Evolutionary conservation across 2,329 filamentous ascomycete species (phyloP).

Genomic region (Nemania sp.): DNA sequence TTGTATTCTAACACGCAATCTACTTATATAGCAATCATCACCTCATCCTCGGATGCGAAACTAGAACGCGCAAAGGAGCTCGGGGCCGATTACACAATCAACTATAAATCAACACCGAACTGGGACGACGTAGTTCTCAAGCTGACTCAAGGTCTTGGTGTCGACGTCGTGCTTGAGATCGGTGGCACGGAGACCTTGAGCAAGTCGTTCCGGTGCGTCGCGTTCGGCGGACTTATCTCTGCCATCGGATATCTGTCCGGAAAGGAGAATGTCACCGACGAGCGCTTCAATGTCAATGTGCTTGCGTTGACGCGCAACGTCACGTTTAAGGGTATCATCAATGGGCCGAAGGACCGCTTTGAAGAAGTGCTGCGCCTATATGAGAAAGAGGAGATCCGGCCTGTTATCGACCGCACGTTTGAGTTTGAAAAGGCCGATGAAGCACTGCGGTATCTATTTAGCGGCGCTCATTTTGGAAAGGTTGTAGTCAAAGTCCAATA

Average conservation of each 20-base stretch:
- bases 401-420: constrained; percentile 54
- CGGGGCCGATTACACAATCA: constrained; percentile 56
- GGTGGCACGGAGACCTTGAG: constrained; percentile 56
- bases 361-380: constrained; percentile 58
- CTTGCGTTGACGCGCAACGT: constrained; percentile 43
- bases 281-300: constrained; percentile 58
- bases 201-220: constrained; percentile 56
- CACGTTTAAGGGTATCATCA: constrained; percentile 54
- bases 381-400: constrained; percentile 47
- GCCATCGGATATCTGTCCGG: constrained; percentile 47
- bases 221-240: constrained; percentile 58
- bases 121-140: constrained; percentile 55
- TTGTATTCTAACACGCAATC: neutral
- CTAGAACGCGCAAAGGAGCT: constrained; percentile 50
- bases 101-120: constrained; percentile 55
- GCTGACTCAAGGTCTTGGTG: constrained; percentile 50
- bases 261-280: constrained; percentile 50
- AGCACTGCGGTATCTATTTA: constrained; percentile 56
- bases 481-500: constrained; percentile 50
- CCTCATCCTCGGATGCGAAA: constrained; percentile 52
- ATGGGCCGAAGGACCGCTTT: constrained; percentile 60
- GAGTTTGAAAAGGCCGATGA: constrained; percentile 50
- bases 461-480: constrained; percentile 61
- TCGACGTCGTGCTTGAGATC: constrained; percentile 59
- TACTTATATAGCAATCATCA: constrained; percentile 26